Evolutionary conservation across 1,139 yeast species (phyloP), one percentile per base, ranked within the genome.

Genomic region (Hemisphaericaspora lyxosophila): DNA sequence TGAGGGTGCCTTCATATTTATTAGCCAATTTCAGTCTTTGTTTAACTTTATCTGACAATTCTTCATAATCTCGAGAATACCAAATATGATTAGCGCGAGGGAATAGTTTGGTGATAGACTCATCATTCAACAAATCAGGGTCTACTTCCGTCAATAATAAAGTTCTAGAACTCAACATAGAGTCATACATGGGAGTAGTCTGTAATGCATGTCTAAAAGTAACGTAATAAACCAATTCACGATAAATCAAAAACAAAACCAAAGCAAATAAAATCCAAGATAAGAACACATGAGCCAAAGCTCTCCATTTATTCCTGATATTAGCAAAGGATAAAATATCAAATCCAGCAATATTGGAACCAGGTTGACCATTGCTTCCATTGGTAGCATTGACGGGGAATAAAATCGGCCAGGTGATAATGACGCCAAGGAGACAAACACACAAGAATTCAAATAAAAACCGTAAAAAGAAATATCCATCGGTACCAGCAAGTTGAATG

Each of bases 311-410:
- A 48, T 80, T 64, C 11, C 64, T 67, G 39, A 89, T 83, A 51
- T 85, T 83, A 25, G 86, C 72, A 46, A 78, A 78, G 3, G 85
- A 63, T 41, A 85, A 61, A 32, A 75, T 65, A 50, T 82, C 82
- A 39, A 84, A 75, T 37, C 85, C 89, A 14, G 28, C 34, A 30
- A 46, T 37, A 11, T 56, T 80, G 9, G 60, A 46, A 25, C 67
- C 63, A 18, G 49, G 47, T 18, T 32, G 33, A 30, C 34, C 38
- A 23, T 41, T 43, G 35, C 70, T 70, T 15, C 95, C 92, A 47
- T 86, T 82, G 7, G 95, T 81, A 11, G 94, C 95, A 59, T 89
- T 87, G 35, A 92, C 84, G 0, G 98, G 94, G 45, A 92, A 70
- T 42, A 92, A 67, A 42, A 92, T 77, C 20, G 96, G 92, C 78